phyloP scores from a whole-genome alignment of 768 basidiomycete species.

The Calocera cornea region DNA sequence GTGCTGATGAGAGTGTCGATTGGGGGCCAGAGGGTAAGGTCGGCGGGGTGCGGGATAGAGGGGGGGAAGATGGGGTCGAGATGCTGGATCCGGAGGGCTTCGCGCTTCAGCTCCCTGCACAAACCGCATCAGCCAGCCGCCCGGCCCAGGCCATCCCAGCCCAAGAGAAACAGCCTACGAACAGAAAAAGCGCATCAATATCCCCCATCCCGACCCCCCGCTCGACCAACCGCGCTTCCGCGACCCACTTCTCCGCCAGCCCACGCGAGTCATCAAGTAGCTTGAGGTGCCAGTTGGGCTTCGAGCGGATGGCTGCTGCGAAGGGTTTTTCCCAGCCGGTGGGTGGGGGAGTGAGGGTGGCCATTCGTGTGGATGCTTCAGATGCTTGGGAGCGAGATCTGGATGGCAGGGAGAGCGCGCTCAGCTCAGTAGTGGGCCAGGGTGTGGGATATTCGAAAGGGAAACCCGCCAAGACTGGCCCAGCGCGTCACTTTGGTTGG shows the following conservation, averaged over 20 bases:
- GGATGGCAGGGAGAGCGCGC: no score
- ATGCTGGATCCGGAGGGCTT: neutral
- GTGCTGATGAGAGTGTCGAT: no score
- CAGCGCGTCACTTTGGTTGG: no score
- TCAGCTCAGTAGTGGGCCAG: no score
- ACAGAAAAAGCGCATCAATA: neutral
- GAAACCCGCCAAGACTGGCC: no score
- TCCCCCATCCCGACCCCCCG: neutral
- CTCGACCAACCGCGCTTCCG: neutral
- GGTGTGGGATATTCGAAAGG: no score
- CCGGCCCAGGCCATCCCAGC: no score
- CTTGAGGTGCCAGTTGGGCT: slow-evolving; percentile 4
- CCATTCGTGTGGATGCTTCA: no score
- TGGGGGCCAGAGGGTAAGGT: neutral
- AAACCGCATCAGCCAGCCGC: no score
- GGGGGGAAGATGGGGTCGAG: neutral
- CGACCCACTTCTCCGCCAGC: slow-evolving; percentile 5
- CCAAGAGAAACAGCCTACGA: neutral
- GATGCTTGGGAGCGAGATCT: no score
- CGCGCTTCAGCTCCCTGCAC: slow-evolving; percentile 9
- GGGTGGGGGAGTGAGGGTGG: no score
- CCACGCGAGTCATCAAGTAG: slow-evolving; percentile 5
- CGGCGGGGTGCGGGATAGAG: neutral
- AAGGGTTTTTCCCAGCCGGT: neutral
- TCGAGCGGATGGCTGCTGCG: neutral